phyloP scores from a whole-genome alignment of 768 basidiomycete genomes.

The Pisolithus marmoratus region DNA sequence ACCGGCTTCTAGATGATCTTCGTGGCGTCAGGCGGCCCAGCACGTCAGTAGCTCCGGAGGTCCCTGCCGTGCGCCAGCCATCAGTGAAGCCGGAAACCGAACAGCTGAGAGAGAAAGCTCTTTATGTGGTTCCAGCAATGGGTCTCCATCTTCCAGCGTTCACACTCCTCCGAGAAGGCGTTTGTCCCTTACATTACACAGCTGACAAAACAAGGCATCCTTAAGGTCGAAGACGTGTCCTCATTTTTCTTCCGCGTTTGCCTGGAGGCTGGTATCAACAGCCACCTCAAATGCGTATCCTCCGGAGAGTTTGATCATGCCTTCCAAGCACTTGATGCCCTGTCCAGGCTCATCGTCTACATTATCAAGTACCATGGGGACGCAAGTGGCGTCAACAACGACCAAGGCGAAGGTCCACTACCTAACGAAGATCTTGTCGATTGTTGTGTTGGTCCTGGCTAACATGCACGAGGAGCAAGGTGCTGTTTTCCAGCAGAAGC shows the following conservation, averaged over 20 bases:
- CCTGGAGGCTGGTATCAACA: conserved; percentile 88
- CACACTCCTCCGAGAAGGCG: conserved; percentile 85
- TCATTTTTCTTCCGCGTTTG: conserved; percentile 99
- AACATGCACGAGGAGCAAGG: conserved; percentile 95
- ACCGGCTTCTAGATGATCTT: conserved; percentile 75
- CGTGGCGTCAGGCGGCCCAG: conserved; percentile 52
- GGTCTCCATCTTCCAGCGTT: conserved; percentile 91
- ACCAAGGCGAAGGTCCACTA: conserved; percentile 96
- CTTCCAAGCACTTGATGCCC: conserved; percentile 92
- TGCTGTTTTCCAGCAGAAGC: conserved; percentile 88
- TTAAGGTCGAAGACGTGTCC: conserved; percentile 93
- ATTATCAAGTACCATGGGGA: conserved; percentile 99
- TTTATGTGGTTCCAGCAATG: conserved; percentile 89
- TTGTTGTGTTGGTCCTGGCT: conserved; percentile 92
- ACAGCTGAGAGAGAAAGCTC: conserved; percentile 67
- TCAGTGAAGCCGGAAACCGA: conserved; percentile 67
- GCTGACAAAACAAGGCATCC: conserved; percentile 91
- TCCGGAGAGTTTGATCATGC: conserved; percentile 69
- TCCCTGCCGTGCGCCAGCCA: conserved; percentile 35
- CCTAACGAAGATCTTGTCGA: conserved; percentile 93
- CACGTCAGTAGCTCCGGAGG: conserved; percentile 34
- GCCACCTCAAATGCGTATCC: conserved; percentile 72
- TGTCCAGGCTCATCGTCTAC: conserved; percentile 91
- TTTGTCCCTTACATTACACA: conserved; percentile 98
- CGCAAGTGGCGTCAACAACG: conserved; percentile 85